Percentiles rank a stretch among this genome's conserved stretches.
These are phyloP conservation scores for Sclerotinia spermophila DNA, from an alignment of 2,329 filamentous ascomycete genomes.

Conservation along the genomic window DNA sequence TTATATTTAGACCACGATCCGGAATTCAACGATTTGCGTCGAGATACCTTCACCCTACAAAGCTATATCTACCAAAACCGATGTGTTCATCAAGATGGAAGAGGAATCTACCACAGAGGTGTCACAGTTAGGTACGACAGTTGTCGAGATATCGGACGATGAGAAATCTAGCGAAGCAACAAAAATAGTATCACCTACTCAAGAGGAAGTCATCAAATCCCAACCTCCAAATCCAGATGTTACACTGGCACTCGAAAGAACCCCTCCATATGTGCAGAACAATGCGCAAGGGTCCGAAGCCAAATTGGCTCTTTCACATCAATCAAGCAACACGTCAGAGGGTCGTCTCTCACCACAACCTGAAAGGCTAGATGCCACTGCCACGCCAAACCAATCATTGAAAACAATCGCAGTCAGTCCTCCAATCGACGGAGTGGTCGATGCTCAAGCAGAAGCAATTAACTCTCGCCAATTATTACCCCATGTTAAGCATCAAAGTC, in stretches of 20 bases:
- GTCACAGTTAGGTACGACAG: not conserved
- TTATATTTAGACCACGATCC: not conserved
- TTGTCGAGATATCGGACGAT: not conserved
- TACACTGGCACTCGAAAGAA: not conserved
- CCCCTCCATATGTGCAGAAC: not conserved
- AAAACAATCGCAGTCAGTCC: not conserved
- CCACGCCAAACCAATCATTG: not conserved
- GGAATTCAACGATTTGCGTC: not conserved
- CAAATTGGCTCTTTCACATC: not conserved
- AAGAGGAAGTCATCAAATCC: not conserved
- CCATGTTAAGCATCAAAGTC: not conserved
- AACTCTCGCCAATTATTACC: not conserved
- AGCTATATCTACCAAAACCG: not conserved
- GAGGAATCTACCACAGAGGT: not conserved
- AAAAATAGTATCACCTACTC: not conserved
- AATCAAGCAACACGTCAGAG: not conserved
- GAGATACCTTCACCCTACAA: not conserved
- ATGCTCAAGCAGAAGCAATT: not conserved
- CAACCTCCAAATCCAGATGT: not conserved
- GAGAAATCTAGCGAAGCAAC: not conserved
- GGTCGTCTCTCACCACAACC: not conserved
- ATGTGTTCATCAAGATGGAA: conserved; percentile 5
- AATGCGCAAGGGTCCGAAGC: not conserved
- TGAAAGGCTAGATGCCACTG: not conserved
- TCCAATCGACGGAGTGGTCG: no score